phyloP scores from a whole-genome alignment of 2,329 filamentous ascomycete species.

The Diaporthe citriasiana region DNA sequence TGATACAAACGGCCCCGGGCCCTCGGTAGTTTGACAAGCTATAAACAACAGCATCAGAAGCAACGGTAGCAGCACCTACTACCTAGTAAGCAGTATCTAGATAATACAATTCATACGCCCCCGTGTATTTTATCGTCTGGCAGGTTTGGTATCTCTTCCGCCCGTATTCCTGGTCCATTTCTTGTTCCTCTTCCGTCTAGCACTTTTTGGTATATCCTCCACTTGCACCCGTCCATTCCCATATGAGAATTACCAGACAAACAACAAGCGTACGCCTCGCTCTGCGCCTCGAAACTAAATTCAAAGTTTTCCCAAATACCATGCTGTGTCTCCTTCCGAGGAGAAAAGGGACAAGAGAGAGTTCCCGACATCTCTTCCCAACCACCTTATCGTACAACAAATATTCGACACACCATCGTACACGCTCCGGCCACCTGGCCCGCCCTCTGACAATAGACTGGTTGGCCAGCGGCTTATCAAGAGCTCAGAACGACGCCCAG shows the following conservation, averaged over 20 bases:
- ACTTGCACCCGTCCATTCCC: conserved; percentile 21
- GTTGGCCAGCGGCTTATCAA: conserved; percentile 46
- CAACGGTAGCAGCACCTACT: conserved; percentile 3
- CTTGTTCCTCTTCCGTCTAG: conserved; percentile 11
- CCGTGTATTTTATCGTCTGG: conserved; percentile 12
- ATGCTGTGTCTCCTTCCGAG: not conserved
- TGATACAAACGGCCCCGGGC: conserved; percentile 5
- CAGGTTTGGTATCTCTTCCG: not conserved
- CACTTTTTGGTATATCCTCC: conserved; percentile 36
- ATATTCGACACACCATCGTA: conserved; percentile 4
- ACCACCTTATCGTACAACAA: conserved; percentile 13
- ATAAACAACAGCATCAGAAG: conserved; percentile 9
- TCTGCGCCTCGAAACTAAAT: conserved; percentile 7
- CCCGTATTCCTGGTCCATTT: not conserved
- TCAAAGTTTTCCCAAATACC: not conserved
- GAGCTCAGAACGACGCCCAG: conserved; percentile 68
- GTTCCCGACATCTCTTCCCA: not conserved
- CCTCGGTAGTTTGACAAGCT: not conserved
- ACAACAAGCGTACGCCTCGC: conserved; percentile 21
- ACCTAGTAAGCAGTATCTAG: not conserved
- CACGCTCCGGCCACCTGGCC: not conserved
- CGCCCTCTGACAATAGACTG: too few species aligned
- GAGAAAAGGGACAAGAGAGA: not conserved
- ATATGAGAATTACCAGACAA: not conserved
- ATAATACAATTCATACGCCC: conserved; percentile 2